Evolutionary conservation across 306 rosid species (phyloP).

Genomic region (Lotus japonicus): DNA sequence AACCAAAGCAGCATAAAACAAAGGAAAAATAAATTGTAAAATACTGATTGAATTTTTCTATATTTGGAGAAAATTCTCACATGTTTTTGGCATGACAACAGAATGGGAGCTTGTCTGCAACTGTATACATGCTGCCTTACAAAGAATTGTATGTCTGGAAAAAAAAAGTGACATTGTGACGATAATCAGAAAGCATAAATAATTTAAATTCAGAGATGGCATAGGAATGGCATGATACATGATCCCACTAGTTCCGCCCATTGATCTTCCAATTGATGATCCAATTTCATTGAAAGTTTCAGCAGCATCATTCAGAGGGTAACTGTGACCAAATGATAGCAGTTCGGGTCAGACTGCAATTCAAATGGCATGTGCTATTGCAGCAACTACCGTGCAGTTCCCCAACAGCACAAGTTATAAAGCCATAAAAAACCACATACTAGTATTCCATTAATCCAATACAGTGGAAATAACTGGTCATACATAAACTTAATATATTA

Average conservation of each 20-base stretch:
- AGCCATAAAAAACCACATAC: background rate
- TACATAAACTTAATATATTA: background rate
- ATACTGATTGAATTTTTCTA: conserved; percentile 1
- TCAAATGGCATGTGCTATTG: conserved; percentile 12
- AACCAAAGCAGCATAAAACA: background rate
- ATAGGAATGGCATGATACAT: conserved; percentile 43
- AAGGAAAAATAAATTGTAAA: background rate
- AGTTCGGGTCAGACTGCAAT: conserved; percentile 28
- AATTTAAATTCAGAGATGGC: conserved; percentile 14
- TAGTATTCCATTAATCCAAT: background rate
- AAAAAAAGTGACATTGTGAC: background rate
- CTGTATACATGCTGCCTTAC: conserved; percentile 69
- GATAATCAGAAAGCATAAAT: conserved; percentile 4
- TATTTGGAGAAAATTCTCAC: conserved; percentile 43
- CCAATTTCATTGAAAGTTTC: conserved; percentile 85
- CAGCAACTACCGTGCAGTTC: conserved; percentile 6
- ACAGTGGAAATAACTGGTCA: background rate
- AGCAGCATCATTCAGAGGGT: conserved; percentile 89
- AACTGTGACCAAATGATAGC: conserved; percentile 42
- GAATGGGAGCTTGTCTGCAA: conserved; percentile 52
- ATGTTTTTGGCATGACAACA: conserved; percentile 44
- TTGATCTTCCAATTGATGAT: conserved; percentile 66
- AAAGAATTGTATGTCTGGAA: conserved; percentile 63
- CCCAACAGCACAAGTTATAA: background rate
- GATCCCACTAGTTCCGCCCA: conserved; percentile 99